Evolutionary conservation across 352 stramenopile species (phyloP), one percentile per base, ranked within the genome.

Genomic region (Pythium monospermum): DNA sequence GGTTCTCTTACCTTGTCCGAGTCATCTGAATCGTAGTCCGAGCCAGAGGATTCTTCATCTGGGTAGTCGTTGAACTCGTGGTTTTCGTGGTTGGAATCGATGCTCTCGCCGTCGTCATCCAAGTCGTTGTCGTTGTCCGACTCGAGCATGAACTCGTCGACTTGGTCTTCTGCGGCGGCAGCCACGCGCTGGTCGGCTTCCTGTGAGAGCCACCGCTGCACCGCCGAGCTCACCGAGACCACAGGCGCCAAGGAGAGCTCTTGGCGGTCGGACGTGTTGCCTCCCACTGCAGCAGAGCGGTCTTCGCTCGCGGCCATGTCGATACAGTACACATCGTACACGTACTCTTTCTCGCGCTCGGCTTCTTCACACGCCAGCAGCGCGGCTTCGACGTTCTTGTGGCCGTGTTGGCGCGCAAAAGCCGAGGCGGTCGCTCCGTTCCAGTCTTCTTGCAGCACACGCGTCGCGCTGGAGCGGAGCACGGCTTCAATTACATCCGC

Each of bases 311-410:
- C 69, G 3, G 69, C 68, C 22, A 85, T 65, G 26, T 93, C 83
- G 37, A 93, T 71, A 40, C 83, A 91, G 66, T 93, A 93, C 16
- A 93, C 76, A 40, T 93, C 83, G 37, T 91, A 93, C 8, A 93
- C 83, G 37, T 74, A 93, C 45, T 88, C 72, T 36, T 91, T 93
- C 49, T 93, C 83, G 18, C 61, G 57, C 55, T 91, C 77, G 4
- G 79, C 72, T 30, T 80, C 63, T 59, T 93, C 83, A 55, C 83
- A 93, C 16, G 83, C 83, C 26, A 73, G 42, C 42, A 93, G 38
- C 10, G 83, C 83, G 18, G 66, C 69, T 37, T 90, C 70, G 6
- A 90, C 71, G 55, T 69, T 80, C 12, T 16, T 51, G 40, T 89
- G 82, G 2, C 71, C 73, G 7, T 70, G 61, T 28, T 69, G 73